Conservation (phyloP, 805 yeast genomes). For the Lipomyces sp. region DNA sequence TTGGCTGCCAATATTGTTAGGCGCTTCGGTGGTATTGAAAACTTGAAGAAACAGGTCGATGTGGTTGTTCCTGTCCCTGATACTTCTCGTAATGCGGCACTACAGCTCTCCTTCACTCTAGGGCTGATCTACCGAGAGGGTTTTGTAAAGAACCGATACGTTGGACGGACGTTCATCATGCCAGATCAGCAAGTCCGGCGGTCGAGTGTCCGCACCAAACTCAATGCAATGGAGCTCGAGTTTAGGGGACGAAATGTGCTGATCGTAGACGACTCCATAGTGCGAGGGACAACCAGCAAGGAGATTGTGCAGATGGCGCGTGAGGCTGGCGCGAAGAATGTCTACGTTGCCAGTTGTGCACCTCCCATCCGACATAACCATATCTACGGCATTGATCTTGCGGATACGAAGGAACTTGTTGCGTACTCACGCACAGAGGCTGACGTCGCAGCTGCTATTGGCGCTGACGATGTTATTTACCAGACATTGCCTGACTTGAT, state of each 20-base stretch:
- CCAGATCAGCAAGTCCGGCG: slow-evolving; percentile 95
- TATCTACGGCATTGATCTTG: slow-evolving; percentile 95
- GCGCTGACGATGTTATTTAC: slow-evolving; percentile 90
- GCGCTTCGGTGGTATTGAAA: slow-evolving; percentile 52
- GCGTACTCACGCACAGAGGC: slow-evolving; percentile 79
- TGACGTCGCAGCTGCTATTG: slow-evolving; percentile 75
- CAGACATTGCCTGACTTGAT: slow-evolving; percentile 83
- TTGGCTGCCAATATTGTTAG: slow-evolving; percentile 71
- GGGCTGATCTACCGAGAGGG: slow-evolving; percentile 92
- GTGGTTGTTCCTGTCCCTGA: slow-evolving; percentile 98
- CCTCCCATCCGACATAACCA: slow-evolving; percentile 98
- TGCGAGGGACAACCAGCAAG: slow-evolving; percentile 94
- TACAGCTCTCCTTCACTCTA: slow-evolving; percentile 84
- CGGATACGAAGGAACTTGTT: slow-evolving; percentile 91
- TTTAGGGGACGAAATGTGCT: slow-evolving; percentile 83
- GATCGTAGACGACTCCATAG: slow-evolving; percentile 95
- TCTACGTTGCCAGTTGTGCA: slow-evolving; percentile 96
- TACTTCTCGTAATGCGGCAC: slow-evolving; percentile 93
- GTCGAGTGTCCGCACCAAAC: slow-evolving; percentile 89
- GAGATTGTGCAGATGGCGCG: slow-evolving; percentile 98
- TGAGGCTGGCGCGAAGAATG: slow-evolving; percentile 95
- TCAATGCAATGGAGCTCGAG: slow-evolving; percentile 95
- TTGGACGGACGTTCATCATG: slow-evolving; percentile 98
- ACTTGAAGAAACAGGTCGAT: slow-evolving; percentile 67
- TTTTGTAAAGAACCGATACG: slow-evolving; percentile 93